Evolutionary conservation across 495 filamentous ascomycete genomes (phyloP), one percentile per base, ranked within the genome.

Genomic region (Daldinia concentrica): DNA sequence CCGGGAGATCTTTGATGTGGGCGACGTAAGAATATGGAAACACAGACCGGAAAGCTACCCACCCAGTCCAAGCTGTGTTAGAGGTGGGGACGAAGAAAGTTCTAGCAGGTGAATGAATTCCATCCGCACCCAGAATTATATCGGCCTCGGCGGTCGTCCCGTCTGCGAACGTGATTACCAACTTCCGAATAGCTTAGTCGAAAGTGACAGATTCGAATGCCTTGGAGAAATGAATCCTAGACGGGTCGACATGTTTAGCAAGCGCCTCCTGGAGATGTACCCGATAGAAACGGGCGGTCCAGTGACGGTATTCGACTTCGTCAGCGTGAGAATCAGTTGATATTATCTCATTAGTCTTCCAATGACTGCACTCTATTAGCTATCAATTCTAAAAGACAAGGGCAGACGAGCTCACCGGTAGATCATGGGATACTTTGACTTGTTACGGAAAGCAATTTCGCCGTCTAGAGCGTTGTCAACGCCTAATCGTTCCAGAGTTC

Each of bases 201-300:
- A 61, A 58, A 14, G 22, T 32, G 6, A 73, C 60, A 0, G 69
- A 73, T n/a, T 63, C 34, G 17, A 78, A 73, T 7, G 72, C 7
- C 36, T 78, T 77, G 17, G 66, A 74, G 8, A 78, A 58, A 22
- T 77, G 71, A 27, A 79, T 73, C 22, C 58, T 69, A 7, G 79
- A 71, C 14, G 68, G 64, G 27, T 81, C 77, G 1, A 85, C 77
- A 60, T 84, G 80, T 27, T 82, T 66, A 0, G 82, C 65, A 7
- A 86, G 77, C 12, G 82, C 79, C 50, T 81, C 70, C 41, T 86
- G 84, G 5, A 86, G 64, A 77, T 86, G 83, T 17, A 77, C 82
- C 8, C 83, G 76, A 39, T 85, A 80, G 68, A 82, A 85, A 8
- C 84, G 79, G 0, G 84, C 78, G 6, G 84, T 86, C 29, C 76